Percentiles rank a stretch among this genome's conserved stretches.
Conservation (phyloP, 345 rosid genomes). For the Rhodamnia argentea region DNA sequence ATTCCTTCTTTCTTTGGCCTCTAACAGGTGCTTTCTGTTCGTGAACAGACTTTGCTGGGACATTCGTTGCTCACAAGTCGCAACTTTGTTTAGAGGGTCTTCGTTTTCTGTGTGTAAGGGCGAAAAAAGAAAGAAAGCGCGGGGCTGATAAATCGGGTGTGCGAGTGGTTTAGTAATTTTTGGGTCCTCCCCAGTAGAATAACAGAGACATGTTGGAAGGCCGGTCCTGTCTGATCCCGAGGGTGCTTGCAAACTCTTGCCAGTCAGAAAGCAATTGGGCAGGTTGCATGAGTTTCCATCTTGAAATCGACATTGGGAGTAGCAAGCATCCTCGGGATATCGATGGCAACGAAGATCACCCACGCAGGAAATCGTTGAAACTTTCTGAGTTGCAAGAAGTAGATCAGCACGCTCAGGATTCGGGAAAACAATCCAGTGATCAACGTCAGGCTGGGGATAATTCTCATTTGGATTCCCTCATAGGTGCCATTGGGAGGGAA, state of each 20-base stretch:
- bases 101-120: not conserved
- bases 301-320: conserved; percentile 11
- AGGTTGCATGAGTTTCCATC: conserved; percentile 35
- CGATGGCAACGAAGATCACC: conserved; percentile 21
- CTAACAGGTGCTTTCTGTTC: not conserved
- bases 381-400: not conserved
- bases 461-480: conserved; percentile 48
- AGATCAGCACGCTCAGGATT: not conserved
- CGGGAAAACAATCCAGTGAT: conserved; percentile 3
- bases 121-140: not conserved
- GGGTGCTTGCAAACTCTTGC: conserved; percentile 64
- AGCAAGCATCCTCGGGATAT: conserved; percentile 44
- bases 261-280: conserved; percentile 47
- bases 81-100: not conserved
- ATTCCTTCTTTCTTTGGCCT: not conserved
- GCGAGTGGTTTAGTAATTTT: not conserved
- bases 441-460: conserved; percentile 30
- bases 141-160: not conserved
- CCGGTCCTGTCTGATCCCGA: conserved; percentile 41
- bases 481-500: conserved; percentile 69
- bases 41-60: not conserved
- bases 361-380: conserved; percentile 6
- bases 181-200: not conserved
- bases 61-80: not conserved
- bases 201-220: conserved; percentile 65